A percentile compares a stretch with the other conserved stretches of the same genome.
Evolutionary conservation across 345 rosid species (phyloP).

Genomic region (Populus deltoides): DNA sequence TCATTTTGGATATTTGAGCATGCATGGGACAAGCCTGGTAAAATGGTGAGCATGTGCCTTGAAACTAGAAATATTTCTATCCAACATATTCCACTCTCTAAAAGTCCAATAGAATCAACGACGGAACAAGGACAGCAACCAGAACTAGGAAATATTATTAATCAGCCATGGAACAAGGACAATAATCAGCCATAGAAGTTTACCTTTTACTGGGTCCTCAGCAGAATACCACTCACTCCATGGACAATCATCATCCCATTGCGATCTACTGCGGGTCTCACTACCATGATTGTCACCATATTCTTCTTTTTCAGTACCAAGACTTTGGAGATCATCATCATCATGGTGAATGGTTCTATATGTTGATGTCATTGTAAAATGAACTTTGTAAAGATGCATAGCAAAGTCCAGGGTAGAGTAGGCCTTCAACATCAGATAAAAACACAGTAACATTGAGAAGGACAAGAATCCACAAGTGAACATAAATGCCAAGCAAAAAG

Average conservation of each 20-base stretch:
- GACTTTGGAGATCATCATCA: slow-evolving; percentile 55
- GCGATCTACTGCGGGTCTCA: slow-evolving; percentile 50
- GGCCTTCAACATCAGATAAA: slow-evolving; percentile 53
- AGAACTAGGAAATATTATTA: too few relatives aligned
- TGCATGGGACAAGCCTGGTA: neutral
- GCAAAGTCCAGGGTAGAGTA: slow-evolving; percentile 71
- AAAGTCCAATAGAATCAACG: neutral
- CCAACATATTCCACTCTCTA: neutral
- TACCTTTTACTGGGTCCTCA: slow-evolving; percentile 89
- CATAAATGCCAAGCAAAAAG: neutral
- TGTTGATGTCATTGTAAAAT: slow-evolving; percentile 80
- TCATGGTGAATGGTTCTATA: slow-evolving; percentile 69
- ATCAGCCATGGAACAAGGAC: neutral
- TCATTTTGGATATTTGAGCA: neutral
- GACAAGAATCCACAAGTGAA: slow-evolving; percentile 5
- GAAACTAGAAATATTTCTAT: neutral
- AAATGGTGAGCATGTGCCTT: neutral
- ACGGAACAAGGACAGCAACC: neutral
- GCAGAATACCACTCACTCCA: slow-evolving; percentile 99
- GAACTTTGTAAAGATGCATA: slow-evolving; percentile 63
- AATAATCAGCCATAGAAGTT: neutral
- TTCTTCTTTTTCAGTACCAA: slow-evolving; percentile 50
- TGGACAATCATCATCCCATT: slow-evolving; percentile 98
- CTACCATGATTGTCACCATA: slow-evolving; percentile 36
- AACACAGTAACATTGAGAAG: slow-evolving; percentile 5